Percentiles rank a stretch among this genome's conserved stretches.
Evolutionary conservation across 768 basidiomycete genomes (phyloP).

Genomic region (Phaeolepiota aurea): DNA sequence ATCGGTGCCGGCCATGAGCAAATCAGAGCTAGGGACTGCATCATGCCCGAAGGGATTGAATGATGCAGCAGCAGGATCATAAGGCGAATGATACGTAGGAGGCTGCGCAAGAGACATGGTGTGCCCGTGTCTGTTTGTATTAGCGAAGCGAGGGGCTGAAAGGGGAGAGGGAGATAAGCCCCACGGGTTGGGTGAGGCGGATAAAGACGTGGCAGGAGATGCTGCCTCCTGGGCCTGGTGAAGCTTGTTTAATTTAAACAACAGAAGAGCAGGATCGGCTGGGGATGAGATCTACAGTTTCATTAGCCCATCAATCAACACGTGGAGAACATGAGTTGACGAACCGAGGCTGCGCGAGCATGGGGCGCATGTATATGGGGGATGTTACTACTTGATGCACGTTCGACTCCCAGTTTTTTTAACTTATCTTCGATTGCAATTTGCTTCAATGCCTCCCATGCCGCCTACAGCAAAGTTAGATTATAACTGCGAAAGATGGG

Average conservation of each 20-base stretch:
- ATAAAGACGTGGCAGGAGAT: conserved; percentile 40
- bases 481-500: conserved; percentile 5
- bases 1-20: conserved; percentile 11
- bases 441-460: conserved; percentile 70
- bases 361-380: conserved; percentile 68
- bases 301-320: conserved; percentile 8
- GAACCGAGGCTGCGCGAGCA: conserved; percentile 76
- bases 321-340: conserved; percentile 23
- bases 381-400: conserved; percentile 43
- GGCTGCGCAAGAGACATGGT: conserved; percentile 66
- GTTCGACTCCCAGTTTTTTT: conserved; percentile 72
- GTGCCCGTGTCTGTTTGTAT: conserved; percentile 55
- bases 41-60: conserved; percentile 63
- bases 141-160: conserved; percentile 26
- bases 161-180: conserved; percentile 8
- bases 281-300: conserved; percentile 74
- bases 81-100: conserved; percentile 31
- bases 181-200: conserved; percentile 36
- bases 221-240: conserved; percentile 60
- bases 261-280: conserved; percentile 74
- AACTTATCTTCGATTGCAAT: conserved; percentile 75
- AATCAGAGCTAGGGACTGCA: conserved; percentile 40
- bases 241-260: conserved; percentile 79
- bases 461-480: conserved; percentile 31
- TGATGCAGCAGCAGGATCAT: conserved; percentile 21